Evolutionary conservation across 768 basidiomycete genomes (phyloP), one percentile per base, ranked within the genome.

Genomic region (Tylopilus sp.): DNA sequence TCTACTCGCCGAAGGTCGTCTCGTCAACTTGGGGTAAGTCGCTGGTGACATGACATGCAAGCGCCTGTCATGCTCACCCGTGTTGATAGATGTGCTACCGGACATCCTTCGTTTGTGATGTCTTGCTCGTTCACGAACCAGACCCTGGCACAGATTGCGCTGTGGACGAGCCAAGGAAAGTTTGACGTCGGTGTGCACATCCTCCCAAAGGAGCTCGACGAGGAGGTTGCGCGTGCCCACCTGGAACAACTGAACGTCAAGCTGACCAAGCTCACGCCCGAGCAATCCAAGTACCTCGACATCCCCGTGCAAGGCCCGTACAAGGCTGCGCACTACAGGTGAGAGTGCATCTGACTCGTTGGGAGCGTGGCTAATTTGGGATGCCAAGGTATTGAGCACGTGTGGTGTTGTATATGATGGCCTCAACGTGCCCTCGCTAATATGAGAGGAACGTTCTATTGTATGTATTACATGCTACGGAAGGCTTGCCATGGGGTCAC

Each of bases 71-170:
- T 30, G 55, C 57, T 60, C 42, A 59, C 38, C 30, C 11, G 50
- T 17, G 10, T 59, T 10, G 42, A 46, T 46, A 89, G 87, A 50
- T 98, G 96, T 73, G 96, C 93, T 36, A 98, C 96, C 62, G 96
- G 96, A 52, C 96, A 99, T 75, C 96, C 97, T 31, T 98, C 96
- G 40, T 98, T 95, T 75, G 97, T 99, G 76, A 99, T 99, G 97
- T 98, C 96, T 17, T 98, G 95, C 81, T 99, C 97, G 38, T 99
- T 99, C 80, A 76, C 92, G 70, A 99, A 99, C 83, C 97, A 99
- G 75, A 91, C 94, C 57, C 81, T 99, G 64, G 96, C 96, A 28
- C 95, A 97, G 76, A 98, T 99, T 67, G 95, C 93, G 22, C 86
- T 99, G 70, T 99, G 93, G 93, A 95, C 91, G 40, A 90, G 85